Percentiles rank a stretch among this genome's conserved stretches.
phyloP scores from a whole-genome alignment of 2,329 filamentous ascomycete genomes.

The Colletotrichum camelliae region DNA sequence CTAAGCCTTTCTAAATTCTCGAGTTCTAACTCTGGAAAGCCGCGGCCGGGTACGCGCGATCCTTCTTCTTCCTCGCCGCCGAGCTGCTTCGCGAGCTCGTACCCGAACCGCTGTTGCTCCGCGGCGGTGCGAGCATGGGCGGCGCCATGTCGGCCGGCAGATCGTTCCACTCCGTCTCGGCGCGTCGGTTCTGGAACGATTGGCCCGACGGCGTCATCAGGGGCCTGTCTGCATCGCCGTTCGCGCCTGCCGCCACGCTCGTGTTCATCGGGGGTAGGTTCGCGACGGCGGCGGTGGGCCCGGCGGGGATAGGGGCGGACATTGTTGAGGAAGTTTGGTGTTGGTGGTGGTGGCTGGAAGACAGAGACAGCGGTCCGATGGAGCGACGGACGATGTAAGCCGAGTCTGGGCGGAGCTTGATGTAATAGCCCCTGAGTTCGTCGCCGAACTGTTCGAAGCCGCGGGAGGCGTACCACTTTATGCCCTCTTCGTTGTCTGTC shows the following conservation, averaged over 20 bases:
- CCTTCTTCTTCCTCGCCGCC: slow-evolving; percentile 59
- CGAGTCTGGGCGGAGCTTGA: slow-evolving; percentile 64
- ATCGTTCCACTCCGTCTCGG: slow-evolving; percentile 71
- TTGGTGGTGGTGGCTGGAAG: not conserved
- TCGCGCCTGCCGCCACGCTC: slow-evolving; percentile 19
- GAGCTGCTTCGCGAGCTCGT: slow-evolving; percentile 64
- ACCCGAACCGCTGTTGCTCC: slow-evolving; percentile 36
- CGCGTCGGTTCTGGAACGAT: slow-evolving; percentile 65
- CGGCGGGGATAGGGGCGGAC: slow-evolving; percentile 13
- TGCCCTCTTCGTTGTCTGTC: slow-evolving; percentile 68
- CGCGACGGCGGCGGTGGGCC: slow-evolving; percentile 34
- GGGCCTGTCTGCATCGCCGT: not conserved
- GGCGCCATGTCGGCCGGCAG: slow-evolving; percentile 63
- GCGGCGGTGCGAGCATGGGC: slow-evolving; percentile 26
- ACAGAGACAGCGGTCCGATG: slow-evolving; percentile 32
- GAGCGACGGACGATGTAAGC: slow-evolving; percentile 64
- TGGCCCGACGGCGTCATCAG: slow-evolving; percentile 32
- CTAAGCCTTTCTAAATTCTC: not conserved
- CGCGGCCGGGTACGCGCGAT: slow-evolving; percentile 66
- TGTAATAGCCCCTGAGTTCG: slow-evolving; percentile 64
- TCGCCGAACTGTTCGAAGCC: slow-evolving; percentile 58
- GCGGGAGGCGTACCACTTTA: slow-evolving; percentile 65
- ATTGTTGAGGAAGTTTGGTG: not conserved
- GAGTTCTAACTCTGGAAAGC: slow-evolving; percentile 46
- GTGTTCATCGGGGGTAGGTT: slow-evolving; percentile 30